Evolutionary conservation across 768 basidiomycete species (phyloP).

Genomic region (Rhodotorula babjevae): DNA sequence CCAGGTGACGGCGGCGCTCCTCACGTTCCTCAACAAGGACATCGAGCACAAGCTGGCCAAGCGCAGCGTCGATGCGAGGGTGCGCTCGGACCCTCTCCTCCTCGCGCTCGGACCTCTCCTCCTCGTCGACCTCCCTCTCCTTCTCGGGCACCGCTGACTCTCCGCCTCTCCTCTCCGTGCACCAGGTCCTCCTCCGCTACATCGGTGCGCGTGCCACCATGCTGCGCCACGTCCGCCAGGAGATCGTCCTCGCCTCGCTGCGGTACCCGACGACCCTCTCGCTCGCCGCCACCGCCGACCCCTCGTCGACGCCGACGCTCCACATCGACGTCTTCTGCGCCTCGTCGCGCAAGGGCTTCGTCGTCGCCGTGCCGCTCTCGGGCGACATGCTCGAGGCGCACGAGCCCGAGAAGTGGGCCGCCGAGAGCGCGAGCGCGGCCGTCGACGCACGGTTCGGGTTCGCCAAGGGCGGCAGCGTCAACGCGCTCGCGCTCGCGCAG

Average conservation of each 20-base stretch:
- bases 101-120: too few relatives aligned
- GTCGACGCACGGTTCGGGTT: constrained; percentile 3
- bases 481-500: constrained; percentile 14
- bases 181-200: constrained; percentile 11
- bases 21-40: constrained; percentile 6
- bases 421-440: background rate
- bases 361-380: constrained; percentile 1
- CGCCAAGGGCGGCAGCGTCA: background rate
- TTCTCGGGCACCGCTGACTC: background rate
- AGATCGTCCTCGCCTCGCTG: constrained; percentile 18
- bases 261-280: constrained; percentile 4
- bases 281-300: background rate
- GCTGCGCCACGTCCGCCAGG: constrained; percentile 24
- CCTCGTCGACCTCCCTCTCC: background rate
- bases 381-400: background rate
- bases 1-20: constrained; percentile 20
- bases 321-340: constrained; percentile 7
- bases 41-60: background rate
- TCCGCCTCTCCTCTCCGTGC: too few relatives aligned
- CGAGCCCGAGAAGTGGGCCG: background rate
- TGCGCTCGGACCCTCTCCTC: background rate
- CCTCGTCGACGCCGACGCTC: background rate
- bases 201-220: constrained; percentile 2
- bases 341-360: background rate
- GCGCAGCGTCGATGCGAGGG: constrained; percentile 5